Evolutionary conservation across 2,329 filamentous ascomycete genomes (phyloP).

Genomic region (Sclerotinia subarctica): DNA sequence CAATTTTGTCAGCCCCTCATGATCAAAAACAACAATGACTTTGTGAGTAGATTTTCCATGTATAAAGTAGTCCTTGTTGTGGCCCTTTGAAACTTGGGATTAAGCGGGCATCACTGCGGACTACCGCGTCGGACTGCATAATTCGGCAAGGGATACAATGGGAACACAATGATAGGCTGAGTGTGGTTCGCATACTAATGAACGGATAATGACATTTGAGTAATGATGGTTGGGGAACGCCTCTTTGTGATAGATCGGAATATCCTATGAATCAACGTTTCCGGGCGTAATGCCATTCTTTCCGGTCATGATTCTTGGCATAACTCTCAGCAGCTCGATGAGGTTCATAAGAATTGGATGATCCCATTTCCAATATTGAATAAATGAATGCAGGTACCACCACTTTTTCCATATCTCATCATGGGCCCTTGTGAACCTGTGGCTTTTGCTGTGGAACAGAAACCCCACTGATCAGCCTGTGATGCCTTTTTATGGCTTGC

Average conservation of each 20-base stretch:
- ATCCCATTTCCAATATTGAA: constrained; percentile 13
- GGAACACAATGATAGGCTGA: constrained; percentile 14
- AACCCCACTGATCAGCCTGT: constrained; percentile 8
- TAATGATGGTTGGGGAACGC: constrained; percentile 1
- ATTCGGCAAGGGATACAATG: constrained; percentile 18
- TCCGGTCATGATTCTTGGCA: not conserved
- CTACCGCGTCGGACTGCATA: constrained; percentile 23
- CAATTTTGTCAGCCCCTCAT: constrained; percentile 12
- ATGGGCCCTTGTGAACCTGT: not conserved
- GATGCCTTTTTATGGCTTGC: constrained; percentile 17
- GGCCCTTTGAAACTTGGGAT: constrained; percentile 14
- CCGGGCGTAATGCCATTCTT: not conserved
- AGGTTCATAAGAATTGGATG: constrained; percentile 11
- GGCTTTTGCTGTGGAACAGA: constrained; percentile 3
- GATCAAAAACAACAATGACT: not conserved
- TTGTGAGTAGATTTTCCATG: not conserved
- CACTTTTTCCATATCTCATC: not conserved
- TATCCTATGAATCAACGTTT: not conserved
- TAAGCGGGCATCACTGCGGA: constrained; percentile 8
- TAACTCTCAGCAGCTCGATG: constrained; percentile 6
- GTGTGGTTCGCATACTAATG: constrained; percentile 5
- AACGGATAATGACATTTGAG: constrained; percentile 21
- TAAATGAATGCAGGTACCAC: constrained; percentile 13
- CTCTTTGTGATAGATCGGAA: constrained; percentile 19
- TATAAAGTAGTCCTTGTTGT: constrained; percentile 18